These are phyloP conservation scores for Murraya paniculata DNA, from an alignment of 345 rosid species.

Conservation along the genomic window DNA sequence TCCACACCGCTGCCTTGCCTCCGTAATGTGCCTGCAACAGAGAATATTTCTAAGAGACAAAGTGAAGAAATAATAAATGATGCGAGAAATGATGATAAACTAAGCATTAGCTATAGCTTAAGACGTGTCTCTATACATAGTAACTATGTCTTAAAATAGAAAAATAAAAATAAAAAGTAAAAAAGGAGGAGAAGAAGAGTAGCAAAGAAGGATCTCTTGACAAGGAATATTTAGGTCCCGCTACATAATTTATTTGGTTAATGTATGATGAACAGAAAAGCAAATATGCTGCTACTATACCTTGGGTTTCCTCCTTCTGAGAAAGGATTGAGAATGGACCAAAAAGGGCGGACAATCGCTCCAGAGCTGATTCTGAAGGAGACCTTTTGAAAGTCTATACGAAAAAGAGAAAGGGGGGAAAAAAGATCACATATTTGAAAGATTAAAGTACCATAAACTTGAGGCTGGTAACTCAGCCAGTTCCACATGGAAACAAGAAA, in stretches of 20 bases:
- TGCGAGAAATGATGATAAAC: not conserved
- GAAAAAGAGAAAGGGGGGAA: no score
- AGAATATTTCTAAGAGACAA: constrained; percentile 2
- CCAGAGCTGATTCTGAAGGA: constrained; percentile 78
- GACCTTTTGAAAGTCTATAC: constrained; percentile 65
- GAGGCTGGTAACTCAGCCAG: not conserved
- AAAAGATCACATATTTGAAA: not conserved
- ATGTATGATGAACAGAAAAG: not conserved
- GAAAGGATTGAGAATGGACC: constrained; percentile 66
- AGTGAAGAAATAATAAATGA: not conserved
- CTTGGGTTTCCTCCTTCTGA: constrained; percentile 57
- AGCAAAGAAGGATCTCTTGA: not conserved
- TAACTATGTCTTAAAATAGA: not conserved
- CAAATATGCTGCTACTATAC: constrained; percentile 30
- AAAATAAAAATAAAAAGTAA: not conserved
- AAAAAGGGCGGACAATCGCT: constrained; percentile 63
- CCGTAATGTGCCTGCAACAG: constrained; percentile 51
- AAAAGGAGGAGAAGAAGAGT: not conserved
- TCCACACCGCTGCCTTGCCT: constrained; percentile 77
- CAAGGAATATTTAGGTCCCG: not conserved
- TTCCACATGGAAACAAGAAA: not conserved
- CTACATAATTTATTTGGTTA: not conserved
- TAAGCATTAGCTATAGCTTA: not conserved
- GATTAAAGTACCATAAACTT: not conserved
- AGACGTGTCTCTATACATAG: not conserved